Percentiles rank a stretch among this genome's conserved stretches.
These are phyloP conservation scores for Claviceps citrina DNA, from an alignment of 2,329 filamentous ascomycete genomes.

Conservation along the genomic window DNA sequence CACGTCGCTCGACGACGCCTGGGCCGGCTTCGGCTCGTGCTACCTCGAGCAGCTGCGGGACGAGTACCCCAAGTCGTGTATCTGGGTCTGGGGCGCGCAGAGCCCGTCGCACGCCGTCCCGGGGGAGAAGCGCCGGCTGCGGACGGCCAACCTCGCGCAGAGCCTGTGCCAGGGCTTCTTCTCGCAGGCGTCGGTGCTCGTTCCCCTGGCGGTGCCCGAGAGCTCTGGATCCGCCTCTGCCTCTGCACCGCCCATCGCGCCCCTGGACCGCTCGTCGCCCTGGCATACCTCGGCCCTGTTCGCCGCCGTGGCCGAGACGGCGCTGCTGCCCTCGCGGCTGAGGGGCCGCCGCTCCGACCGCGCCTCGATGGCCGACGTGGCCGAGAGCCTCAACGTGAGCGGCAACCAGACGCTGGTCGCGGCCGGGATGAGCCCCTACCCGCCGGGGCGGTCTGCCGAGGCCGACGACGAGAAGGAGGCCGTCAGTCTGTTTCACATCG, in stretches of 20 bases:
- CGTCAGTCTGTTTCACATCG: conserved; percentile 18
- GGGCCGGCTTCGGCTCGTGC: conserved; percentile 60
- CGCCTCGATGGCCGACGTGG: conserved; percentile 43
- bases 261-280: conserved; percentile 44
- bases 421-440: conserved; percentile 48
- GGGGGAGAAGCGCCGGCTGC: conserved; percentile 36
- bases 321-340: conserved; percentile 61
- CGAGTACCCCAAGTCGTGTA: conserved; percentile 73
- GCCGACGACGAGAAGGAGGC: conserved; percentile 16
- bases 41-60: conserved; percentile 70
- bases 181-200: conserved; percentile 57
- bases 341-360: conserved; percentile 27
- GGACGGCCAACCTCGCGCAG: conserved; percentile 58
- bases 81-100: conserved; percentile 80
- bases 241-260: conserved; percentile 43
- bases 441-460: conserved; percentile 15
- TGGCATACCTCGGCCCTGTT: conserved; percentile 76
- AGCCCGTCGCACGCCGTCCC: conserved; percentile 37
- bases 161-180: conserved; percentile 54
- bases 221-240: too few relatives aligned
- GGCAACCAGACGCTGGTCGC: conserved; percentile 70
- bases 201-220: conserved; percentile 56
- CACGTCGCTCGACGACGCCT: conserved; percentile 58
- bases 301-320: conserved; percentile 60
- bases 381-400: conserved; percentile 53